These are phyloP conservation scores for Colletotrichum karsti DNA, from an alignment of 2,329 filamentous ascomycete species.

Conservation along the genomic window DNA sequence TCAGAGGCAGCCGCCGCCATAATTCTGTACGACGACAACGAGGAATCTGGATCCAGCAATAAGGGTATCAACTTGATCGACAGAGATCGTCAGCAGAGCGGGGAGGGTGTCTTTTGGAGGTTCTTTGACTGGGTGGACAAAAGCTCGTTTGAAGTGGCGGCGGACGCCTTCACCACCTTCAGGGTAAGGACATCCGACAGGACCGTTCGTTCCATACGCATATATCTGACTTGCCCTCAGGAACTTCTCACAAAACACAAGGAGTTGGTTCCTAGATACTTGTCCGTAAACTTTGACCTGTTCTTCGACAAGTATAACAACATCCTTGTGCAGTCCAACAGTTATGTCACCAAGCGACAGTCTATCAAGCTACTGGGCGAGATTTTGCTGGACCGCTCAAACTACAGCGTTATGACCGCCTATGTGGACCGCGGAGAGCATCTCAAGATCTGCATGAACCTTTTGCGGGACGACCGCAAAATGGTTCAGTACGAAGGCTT, in stretches of 20 bases:
- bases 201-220: neutral
- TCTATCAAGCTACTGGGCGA: conserved; percentile 97
- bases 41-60: conserved; percentile 73
- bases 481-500: conserved; percentile 99
- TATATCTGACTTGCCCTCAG: conserved; percentile 50
- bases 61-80: conserved; percentile 82
- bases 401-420: conserved; percentile 97
- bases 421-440: conserved; percentile 97
- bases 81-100: conserved; percentile 77
- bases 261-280: conserved; percentile 85
- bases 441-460: conserved; percentile 97
- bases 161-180: conserved; percentile 98
- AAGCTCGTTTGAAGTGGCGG: conserved; percentile 94
- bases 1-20: conserved; percentile 91
- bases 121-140: conserved; percentile 99
- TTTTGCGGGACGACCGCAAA: conserved; percentile 92
- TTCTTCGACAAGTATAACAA: conserved; percentile 95
- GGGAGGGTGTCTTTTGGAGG: conserved; percentile 90
- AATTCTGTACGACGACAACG: conserved; percentile 90
- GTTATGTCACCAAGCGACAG: conserved; percentile 97
- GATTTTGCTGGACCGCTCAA: conserved; percentile 91
- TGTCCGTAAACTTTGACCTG: conserved; percentile 88
- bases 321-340: conserved; percentile 87
- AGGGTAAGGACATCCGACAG: conserved; percentile 66
- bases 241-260: conserved; percentile 96